Evolutionary conservation across 2,329 filamentous ascomycete genomes (phyloP).

Genomic region (Didymosphaeria variabile): DNA sequence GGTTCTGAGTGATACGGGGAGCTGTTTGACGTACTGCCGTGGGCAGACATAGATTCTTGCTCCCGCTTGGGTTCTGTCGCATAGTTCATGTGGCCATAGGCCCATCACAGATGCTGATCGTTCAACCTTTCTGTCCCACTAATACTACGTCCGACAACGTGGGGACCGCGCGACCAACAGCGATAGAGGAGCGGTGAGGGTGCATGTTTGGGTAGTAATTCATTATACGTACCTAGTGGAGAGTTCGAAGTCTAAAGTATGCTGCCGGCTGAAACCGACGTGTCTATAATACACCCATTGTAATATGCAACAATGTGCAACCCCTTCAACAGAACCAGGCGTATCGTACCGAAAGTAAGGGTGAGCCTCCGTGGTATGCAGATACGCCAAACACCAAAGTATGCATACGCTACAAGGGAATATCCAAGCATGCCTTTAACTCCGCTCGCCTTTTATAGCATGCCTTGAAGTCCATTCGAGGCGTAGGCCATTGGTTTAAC

Average conservation of each 20-base stretch:
- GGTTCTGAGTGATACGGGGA: no score
- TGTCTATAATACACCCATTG: constrained; percentile 8
- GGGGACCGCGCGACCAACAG: no score
- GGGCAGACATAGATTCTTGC: no score
- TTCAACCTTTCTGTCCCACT: no score
- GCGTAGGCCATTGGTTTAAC: constrained; percentile 95
- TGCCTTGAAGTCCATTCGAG: constrained; percentile 78
- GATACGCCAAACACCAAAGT: constrained; percentile 49
- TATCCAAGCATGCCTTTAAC: constrained; percentile 12
- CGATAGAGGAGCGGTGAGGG: no score
- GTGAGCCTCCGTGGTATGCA: constrained; percentile 30
- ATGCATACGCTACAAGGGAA: constrained; percentile 44
- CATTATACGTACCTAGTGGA: background rate
- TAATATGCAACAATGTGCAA: background rate
- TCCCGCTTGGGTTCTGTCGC: no score
- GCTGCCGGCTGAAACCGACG: background rate
- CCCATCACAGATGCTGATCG: no score
- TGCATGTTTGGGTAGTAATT: background rate
- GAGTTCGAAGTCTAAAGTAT: background rate
- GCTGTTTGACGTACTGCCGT: no score
- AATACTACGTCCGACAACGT: no score
- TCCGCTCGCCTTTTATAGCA: constrained; percentile 64
- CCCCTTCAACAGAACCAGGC: background rate
- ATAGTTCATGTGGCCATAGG: no score
- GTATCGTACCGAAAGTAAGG: constrained; percentile 5